A percentile compares a stretch with the other conserved stretches of the same genome.
These are phyloP conservation scores for Leersia perrieri DNA, from an alignment of 176 grass and related monocot species.

Conservation along the genomic window DNA sequence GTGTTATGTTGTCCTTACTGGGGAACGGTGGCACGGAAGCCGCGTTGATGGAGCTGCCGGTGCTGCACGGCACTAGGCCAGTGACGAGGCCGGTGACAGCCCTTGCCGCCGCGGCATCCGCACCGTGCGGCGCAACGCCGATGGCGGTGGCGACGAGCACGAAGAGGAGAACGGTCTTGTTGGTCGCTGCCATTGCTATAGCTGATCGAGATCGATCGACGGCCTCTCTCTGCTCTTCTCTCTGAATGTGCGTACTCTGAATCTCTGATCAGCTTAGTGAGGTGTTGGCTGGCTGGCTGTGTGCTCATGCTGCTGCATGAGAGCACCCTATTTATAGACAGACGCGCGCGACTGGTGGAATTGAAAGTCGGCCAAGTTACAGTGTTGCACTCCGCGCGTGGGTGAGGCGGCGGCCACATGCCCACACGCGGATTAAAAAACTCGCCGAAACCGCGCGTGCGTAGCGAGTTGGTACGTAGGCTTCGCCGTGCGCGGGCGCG, in stretches of 20 bases:
- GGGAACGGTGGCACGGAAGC: slow-evolving; percentile 35
- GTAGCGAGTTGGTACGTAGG: not conserved
- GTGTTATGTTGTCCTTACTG: slow-evolving; percentile 46
- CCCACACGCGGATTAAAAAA: not conserved
- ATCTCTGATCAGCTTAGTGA: not conserved
- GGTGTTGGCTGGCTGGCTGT: no score
- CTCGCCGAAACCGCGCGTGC: not conserved
- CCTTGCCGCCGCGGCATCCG: not conserved
- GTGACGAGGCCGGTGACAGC: not conserved
- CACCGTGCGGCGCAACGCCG: not conserved
- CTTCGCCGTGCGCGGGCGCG: not conserved
- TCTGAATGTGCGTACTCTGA: not conserved
- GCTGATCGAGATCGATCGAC: not conserved
- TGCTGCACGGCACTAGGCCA: slow-evolving; percentile 57
- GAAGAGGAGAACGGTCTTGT: slow-evolving; percentile 24
- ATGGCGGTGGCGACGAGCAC: not conserved
- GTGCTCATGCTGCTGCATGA: slow-evolving; percentile 24
- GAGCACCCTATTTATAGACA: slow-evolving; percentile 42
- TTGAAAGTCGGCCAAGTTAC: slow-evolving; percentile 26
- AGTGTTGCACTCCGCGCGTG: not conserved
- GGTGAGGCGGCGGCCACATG: not conserved
- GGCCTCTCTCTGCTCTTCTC: not conserved
- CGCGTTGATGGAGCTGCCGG: slow-evolving; percentile 28
- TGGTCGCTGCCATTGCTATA: slow-evolving; percentile 56
- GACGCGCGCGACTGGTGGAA: no score